Conservation (phyloP, 83 land plant species). For the Picea abies region DNA sequence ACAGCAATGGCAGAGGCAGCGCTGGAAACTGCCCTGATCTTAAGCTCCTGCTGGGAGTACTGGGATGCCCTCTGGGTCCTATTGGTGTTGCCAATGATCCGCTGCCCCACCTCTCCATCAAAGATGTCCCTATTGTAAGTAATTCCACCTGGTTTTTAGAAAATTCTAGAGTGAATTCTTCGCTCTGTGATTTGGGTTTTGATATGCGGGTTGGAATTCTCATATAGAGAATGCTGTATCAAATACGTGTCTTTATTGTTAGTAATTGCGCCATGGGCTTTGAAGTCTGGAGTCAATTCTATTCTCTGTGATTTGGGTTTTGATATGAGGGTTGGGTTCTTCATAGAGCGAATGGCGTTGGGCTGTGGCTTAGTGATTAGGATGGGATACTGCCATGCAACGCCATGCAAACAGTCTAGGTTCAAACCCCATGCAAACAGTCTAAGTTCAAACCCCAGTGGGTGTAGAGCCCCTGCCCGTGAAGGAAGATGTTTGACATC, state of each 20-base stretch:
- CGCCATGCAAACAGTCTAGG: no score
- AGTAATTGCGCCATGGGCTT: no score
- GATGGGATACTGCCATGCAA: no score
- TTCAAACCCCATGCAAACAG: no score
- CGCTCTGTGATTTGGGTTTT: background rate
- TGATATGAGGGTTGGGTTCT: background rate
- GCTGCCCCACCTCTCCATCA: constrained; percentile 34
- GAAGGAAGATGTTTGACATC: no score
- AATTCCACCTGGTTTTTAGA: background rate
- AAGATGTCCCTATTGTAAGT: constrained; percentile 58
- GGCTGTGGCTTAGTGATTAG: no score
- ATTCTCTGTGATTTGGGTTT: background rate
- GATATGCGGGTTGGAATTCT: background rate
- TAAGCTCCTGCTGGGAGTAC: constrained; percentile 48
- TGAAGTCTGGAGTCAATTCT: background rate
- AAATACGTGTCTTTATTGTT: no score
- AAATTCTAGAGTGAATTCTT: background rate
- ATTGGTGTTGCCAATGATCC: constrained; percentile 34
- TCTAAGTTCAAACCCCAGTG: no score
- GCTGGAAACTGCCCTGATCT: constrained; percentile 16
- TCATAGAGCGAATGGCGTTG: no score
- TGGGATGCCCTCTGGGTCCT: constrained; percentile 73
- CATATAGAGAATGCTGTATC: no score
- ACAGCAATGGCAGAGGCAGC: constrained; percentile 19
- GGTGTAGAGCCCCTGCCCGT: no score